Percentiles rank a stretch among this genome's conserved stretches.
Evolutionary conservation across 768 basidiomycete genomes (phyloP).

Genomic region (Rhizopogon vulgaris): DNA sequence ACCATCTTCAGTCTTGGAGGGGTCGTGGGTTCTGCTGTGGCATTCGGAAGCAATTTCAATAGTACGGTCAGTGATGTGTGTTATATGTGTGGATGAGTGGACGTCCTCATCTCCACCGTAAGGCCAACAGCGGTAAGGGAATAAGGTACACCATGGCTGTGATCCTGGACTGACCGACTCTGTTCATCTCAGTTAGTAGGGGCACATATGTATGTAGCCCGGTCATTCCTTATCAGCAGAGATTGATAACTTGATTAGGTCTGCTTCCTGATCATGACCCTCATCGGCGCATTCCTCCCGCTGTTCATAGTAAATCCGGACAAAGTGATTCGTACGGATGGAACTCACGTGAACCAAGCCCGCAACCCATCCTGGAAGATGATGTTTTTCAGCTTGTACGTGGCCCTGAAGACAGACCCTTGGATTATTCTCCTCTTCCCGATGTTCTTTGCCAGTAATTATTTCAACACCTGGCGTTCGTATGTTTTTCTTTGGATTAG

Average conservation of each 20-base stretch:
- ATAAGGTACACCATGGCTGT: not conserved
- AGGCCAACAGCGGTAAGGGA: conserved; percentile 22
- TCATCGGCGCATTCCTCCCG: conserved; percentile 57
- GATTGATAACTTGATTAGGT: conserved; percentile 36
- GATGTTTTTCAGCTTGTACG: conserved; percentile 58
- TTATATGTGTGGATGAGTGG: not conserved
- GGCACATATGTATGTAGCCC: conserved; percentile 55
- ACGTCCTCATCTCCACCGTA: not conserved
- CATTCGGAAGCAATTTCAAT: conserved; percentile 56
- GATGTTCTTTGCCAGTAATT: conserved; percentile 73
- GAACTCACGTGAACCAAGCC: conserved; percentile 50
- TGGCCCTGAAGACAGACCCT: conserved; percentile 59
- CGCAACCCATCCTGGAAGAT: conserved; percentile 69
- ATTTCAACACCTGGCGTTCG: conserved; percentile 76
- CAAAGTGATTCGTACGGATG: conserved; percentile 62
- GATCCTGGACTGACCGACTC: conserved; percentile 17
- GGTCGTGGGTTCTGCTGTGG: conserved; percentile 68
- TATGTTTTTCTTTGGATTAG: conserved; percentile 7
- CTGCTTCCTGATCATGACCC: conserved; percentile 61
- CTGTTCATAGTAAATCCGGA: conserved; percentile 60
- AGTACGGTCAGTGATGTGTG: not conserved
- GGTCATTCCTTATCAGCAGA: not conserved
- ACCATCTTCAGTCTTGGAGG: conserved; percentile 70
- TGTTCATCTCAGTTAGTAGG: conserved; percentile 41
- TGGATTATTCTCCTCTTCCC: conserved; percentile 68